Conservation (phyloP, 2,329 filamentous ascomycete genomes). For the Microascus cirrosus region DNA sequence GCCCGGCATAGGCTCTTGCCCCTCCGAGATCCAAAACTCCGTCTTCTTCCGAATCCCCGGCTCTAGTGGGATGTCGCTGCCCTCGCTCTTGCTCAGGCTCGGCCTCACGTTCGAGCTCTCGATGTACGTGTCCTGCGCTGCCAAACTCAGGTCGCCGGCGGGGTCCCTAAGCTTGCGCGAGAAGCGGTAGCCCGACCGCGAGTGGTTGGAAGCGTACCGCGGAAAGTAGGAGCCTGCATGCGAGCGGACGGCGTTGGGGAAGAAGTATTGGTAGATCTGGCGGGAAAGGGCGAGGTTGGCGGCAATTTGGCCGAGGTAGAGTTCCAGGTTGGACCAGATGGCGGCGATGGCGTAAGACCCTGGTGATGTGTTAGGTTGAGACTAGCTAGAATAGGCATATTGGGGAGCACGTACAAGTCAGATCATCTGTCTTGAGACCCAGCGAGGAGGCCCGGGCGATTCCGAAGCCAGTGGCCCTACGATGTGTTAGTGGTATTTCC, state of each 20-base stretch:
- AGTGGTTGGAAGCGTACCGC: neutral
- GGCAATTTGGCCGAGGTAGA: slow-evolving; percentile 24
- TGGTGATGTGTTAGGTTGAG: slow-evolving; percentile 3
- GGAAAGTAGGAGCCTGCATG: slow-evolving; percentile 1
- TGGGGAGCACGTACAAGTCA: slow-evolving; percentile 13
- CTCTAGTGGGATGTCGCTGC: slow-evolving; percentile 11
- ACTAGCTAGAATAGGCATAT: fast-evolving
- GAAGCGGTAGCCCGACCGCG: slow-evolving; percentile 5
- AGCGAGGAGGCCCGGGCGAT: slow-evolving; percentile 13
- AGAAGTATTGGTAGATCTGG: slow-evolving; percentile 13
- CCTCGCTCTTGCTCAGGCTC: slow-evolving; percentile 9
- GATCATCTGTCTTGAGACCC: slow-evolving; percentile 11
- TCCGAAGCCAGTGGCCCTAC: slow-evolving; percentile 15
- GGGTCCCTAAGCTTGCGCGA: slow-evolving; percentile 8
- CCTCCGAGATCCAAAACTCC: slow-evolving; percentile 10
- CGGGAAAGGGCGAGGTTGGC: slow-evolving; percentile 14
- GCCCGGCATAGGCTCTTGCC: too few relatives aligned
- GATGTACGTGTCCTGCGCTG: slow-evolving; percentile 7
- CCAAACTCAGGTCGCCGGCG: slow-evolving; percentile 1
- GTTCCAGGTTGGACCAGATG: slow-evolving; percentile 25
- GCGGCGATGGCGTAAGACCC: slow-evolving; percentile 20
- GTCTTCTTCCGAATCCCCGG: slow-evolving; percentile 12
- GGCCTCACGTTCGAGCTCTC: slow-evolving; percentile 2
- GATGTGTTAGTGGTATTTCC: neutral
- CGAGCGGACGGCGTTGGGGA: slow-evolving; percentile 5